Conservation (phyloP, 2,329 filamentous ascomycete genomes). For the Fonsecaea monophora region DNA sequence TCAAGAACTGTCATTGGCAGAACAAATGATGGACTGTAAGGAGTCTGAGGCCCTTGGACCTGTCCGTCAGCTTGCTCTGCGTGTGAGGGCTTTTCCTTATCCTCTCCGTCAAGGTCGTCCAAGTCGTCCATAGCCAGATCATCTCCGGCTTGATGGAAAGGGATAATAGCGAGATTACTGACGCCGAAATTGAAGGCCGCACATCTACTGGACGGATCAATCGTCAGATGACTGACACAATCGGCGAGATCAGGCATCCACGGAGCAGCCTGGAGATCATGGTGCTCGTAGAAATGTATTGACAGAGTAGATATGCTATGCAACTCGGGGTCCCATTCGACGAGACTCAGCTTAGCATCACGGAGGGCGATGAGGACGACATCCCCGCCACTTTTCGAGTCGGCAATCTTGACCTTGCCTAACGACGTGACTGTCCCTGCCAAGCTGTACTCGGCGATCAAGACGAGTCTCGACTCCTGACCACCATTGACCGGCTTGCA, state of each 20-base stretch:
- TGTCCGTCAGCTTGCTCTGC: conserved; percentile 48
- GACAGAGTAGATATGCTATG: conserved; percentile 84
- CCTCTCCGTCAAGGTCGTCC: conserved; percentile 80
- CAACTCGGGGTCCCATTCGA: conserved; percentile 89
- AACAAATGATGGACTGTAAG: conserved; percentile 91
- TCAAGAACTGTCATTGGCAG: conserved; percentile 88
- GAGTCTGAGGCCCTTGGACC: conserved; percentile 59
- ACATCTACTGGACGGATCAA: conserved; percentile 91
- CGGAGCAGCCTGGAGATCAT: conserved; percentile 81
- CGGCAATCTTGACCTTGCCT: conserved; percentile 74
- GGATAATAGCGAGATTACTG: conserved; percentile 88
- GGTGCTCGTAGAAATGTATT: conserved; percentile 97
- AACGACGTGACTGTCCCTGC: conserved; percentile 85
- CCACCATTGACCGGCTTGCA: conserved; percentile 63
- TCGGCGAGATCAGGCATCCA: conserved; percentile 79
- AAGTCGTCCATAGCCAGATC: conserved; percentile 85
- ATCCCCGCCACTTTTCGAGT: conserved; percentile 80
- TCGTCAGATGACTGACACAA: conserved; percentile 80
- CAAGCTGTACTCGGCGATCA: conserved; percentile 82
- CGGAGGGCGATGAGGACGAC: conserved; percentile 82
- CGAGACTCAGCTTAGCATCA: conserved; percentile 89
- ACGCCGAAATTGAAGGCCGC: conserved; percentile 91
- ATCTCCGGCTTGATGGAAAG: conserved; percentile 84
- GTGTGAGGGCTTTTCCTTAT: conserved; percentile 56
- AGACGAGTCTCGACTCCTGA: conserved; percentile 76